Evolutionary conservation across 2,329 filamentous ascomycete species (phyloP), one percentile per base, ranked within the genome.

Genomic region (Xylariomycetidae sp.): DNA sequence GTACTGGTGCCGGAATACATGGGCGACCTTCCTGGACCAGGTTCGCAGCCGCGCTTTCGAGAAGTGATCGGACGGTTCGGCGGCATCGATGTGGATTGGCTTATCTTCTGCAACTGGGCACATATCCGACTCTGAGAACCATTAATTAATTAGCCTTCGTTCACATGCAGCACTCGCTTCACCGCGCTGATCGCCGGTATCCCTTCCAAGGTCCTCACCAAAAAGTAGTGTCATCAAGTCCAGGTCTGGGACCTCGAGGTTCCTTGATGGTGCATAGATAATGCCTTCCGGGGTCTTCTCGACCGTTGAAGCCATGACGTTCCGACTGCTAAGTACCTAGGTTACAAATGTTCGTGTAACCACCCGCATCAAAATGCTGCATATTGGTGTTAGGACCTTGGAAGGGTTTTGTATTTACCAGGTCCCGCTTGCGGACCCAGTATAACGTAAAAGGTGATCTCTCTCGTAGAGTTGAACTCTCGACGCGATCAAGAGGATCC

Each of bases 1-100:
- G 30, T 44, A 53, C 25, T 46, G 42, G 23, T 44, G 12, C 17
- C 77, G 69, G 1, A 83, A 61, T 12, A 74, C 69, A 44, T 75
- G 60, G 4, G 75, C 77, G 13, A 76, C 65, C 3, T 68, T 64
- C 41, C 72, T 65, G 8, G 71, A 67, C 9, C 75, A 58, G 8
- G 51, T 46, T 4, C 70, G 67, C 3, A 70, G 62, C 18, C 66
- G 59, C 1, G 64, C 57, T 49, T 74, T 79, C 29, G 70, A 81
- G 36, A 82, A 56, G 34, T 53, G 49, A 32, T 70, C 64, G n/a
- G 58, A 59, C 0, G 77, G 72, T 31, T 80, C 61, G 5, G 66
- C 63, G 1, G 79, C 77, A 44, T 79, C 75, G 27, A 67, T 62
- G 49, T 81, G 75, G 4, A 82, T 56, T 3, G 70, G 46, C 0